These are phyloP conservation scores for Neopestalotiopsis sp. DNA, from an alignment of 2,329 filamentous ascomycete species.

Conservation along the genomic window DNA sequence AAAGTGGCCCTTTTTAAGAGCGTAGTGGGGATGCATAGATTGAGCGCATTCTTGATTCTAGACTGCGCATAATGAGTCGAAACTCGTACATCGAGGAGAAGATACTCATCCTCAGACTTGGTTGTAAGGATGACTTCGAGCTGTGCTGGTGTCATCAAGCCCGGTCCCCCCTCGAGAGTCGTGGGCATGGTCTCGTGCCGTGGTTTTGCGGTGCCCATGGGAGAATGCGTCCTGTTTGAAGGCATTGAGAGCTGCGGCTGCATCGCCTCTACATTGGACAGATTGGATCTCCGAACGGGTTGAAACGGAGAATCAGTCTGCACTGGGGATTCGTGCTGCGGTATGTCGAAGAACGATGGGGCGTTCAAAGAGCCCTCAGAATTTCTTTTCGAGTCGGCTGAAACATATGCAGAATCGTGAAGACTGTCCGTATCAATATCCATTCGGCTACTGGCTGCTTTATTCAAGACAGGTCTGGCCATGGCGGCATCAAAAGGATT, in stretches of 20 bases:
- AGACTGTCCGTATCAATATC: slow-evolving; percentile 51
- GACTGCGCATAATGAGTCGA: slow-evolving; percentile 80
- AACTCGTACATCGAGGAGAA: slow-evolving; percentile 86
- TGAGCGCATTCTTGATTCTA: slow-evolving; percentile 80
- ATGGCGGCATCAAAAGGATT: slow-evolving; percentile 40
- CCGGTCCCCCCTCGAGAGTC: slow-evolving; percentile 50
- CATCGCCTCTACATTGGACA: slow-evolving; percentile 53
- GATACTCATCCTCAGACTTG: slow-evolving; percentile 46
- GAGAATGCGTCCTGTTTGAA: slow-evolving; percentile 49
- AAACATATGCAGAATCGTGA: slow-evolving; percentile 60
- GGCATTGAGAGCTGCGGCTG: slow-evolving; percentile 61
- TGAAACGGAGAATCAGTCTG: slow-evolving; percentile 39
- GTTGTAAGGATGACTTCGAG: slow-evolving; percentile 61
- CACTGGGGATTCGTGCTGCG: slow-evolving; percentile 53
- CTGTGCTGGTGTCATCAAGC: slow-evolving; percentile 58
- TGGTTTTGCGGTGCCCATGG: slow-evolving; percentile 34
- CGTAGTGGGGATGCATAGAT: slow-evolving; percentile 93
- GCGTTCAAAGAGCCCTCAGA: slow-evolving; percentile 53
- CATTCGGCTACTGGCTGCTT: slow-evolving; percentile 35
- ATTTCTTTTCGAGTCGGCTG: slow-evolving; percentile 58
- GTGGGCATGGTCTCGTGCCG: slow-evolving; percentile 60
- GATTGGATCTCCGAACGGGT: slow-evolving; percentile 32
- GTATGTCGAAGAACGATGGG: slow-evolving; percentile 44
- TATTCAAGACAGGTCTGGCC: slow-evolving; percentile 27
- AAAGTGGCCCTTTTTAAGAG: slow-evolving; percentile 90